Evolutionary conservation across 208 protist genomes (phyloP).

Genomic region (Trypanosoma cruzi): DNA sequence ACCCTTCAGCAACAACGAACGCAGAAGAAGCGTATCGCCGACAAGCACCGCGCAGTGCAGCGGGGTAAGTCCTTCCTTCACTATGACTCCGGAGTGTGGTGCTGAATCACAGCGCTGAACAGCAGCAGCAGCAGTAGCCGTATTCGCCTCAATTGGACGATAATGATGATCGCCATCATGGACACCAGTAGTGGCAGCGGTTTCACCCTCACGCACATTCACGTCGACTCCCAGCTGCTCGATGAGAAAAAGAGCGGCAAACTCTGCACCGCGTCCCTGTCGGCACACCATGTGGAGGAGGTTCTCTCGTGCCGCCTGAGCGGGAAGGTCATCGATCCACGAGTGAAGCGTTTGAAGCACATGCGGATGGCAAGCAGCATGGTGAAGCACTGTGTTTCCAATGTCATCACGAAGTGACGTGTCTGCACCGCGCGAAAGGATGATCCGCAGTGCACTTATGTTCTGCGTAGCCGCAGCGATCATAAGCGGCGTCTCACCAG

Average conservation of each 20-base stretch:
- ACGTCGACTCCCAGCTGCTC: constrained; percentile 66
- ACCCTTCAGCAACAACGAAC: constrained; percentile 56
- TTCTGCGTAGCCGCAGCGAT: constrained; percentile 57
- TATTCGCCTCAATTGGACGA: neutral
- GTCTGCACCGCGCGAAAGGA: constrained; percentile 66
- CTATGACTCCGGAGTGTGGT: constrained; percentile 20
- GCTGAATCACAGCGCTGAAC: neutral
- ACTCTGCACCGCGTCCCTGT: constrained; percentile 31
- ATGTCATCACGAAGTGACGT: constrained; percentile 33
- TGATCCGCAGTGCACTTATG: constrained; percentile 36
- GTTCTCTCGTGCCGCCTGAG: constrained; percentile 27
- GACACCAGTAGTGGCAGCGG: neutral
- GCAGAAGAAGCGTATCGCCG: constrained; percentile 53
- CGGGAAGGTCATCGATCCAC: constrained; percentile 42
- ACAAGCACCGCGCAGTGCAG: constrained; percentile 65
- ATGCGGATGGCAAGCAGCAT: constrained; percentile 56
- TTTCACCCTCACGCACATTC: constrained; percentile 42
- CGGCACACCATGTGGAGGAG: constrained; percentile 65
- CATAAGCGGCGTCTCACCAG: constrained; percentile 84
- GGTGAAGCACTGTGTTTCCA: constrained; percentile 50
- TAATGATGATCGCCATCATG: neutral
- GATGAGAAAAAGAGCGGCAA: constrained; percentile 61
- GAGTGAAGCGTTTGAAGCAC: constrained; percentile 53
- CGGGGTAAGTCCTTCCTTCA: constrained; percentile 35
- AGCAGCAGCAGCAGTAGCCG: neutral